Evolutionary conservation across 352 stramenopile species (phyloP).

Genomic region (Phytophthora pseudosyringae): DNA sequence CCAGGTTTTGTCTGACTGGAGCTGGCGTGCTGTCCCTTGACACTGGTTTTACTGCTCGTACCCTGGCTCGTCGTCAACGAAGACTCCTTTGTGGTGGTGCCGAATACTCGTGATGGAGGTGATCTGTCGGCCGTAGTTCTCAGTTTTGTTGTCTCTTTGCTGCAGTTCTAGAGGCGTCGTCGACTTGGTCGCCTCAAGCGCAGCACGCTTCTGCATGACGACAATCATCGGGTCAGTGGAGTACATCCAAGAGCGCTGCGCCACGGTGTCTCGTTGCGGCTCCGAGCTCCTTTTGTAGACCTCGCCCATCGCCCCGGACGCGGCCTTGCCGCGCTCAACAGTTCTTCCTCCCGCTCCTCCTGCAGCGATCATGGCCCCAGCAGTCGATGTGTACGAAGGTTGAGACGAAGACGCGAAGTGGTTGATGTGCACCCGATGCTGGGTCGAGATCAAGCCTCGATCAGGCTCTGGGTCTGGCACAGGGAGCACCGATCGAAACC

Average conservation of each 20-base stretch:
- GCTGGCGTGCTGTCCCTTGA: not conserved
- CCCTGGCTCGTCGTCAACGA: conserved; percentile 56
- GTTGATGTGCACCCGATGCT: conserved; percentile 62
- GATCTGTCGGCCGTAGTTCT: conserved; percentile 47
- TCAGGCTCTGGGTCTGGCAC: conserved; percentile 60
- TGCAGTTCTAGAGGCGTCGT: conserved; percentile 17
- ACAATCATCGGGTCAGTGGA: conserved; percentile 73
- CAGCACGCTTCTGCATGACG: conserved; percentile 45
- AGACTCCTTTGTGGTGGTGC: conserved; percentile 64
- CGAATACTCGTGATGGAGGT: conserved; percentile 70
- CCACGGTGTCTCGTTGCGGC: conserved; percentile 70
- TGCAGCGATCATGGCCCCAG: conserved; percentile 42
- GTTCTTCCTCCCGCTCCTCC: conserved; percentile 50
- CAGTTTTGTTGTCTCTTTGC: conserved; percentile 20
- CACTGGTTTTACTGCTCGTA: conserved; percentile 16
- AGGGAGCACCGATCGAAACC: conserved; percentile 65
- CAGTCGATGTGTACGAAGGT: conserved; percentile 17
- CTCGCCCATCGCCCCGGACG: conserved; percentile 69
- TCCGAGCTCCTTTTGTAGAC: conserved; percentile 61
- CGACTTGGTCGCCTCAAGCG: conserved; percentile 2
- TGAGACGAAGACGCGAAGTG: conserved; percentile 39
- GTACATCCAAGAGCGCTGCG: conserved; percentile 83
- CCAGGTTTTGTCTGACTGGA: not conserved
- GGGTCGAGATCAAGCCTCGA: conserved; percentile 67
- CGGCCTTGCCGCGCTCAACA: conserved; percentile 67